Evolutionary conservation across 768 basidiomycete species (phyloP).

Genomic region (Rossbeevera mucosa): DNA sequence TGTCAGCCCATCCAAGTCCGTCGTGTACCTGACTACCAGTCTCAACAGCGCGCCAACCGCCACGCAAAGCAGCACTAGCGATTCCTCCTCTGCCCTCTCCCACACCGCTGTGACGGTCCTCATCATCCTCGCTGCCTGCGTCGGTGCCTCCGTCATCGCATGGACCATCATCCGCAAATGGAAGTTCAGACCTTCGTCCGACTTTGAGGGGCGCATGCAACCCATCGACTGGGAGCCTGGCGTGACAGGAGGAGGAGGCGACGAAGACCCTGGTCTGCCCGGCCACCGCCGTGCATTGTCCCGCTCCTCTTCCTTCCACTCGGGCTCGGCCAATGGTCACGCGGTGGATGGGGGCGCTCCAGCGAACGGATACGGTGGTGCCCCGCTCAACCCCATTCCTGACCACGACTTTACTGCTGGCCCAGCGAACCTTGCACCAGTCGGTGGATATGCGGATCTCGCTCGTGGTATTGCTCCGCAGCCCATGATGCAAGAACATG

Average conservation of each 20-base stretch:
- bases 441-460: conserved; percentile 80
- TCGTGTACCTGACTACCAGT: conserved; percentile 33
- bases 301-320: conserved; percentile 67
- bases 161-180: conserved; percentile 93
- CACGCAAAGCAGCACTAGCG: conserved; percentile 18
- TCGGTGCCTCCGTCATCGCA: conserved; percentile 66
- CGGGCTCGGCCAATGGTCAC: conserved; percentile 36
- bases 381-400: conserved; percentile 44
- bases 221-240: conserved; percentile 87
- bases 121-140: conserved; percentile 61
- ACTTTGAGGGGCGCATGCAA: conserved; percentile 79
- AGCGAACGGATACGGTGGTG: conserved; percentile 22
- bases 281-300: conserved; percentile 50
- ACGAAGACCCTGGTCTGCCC: conserved; percentile 43
- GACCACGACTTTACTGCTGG: conserved; percentile 78
- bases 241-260: conserved; percentile 22
- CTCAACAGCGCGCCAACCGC: conserved; percentile 15
- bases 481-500: conserved; percentile 45
- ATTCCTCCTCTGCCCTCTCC: conserved; percentile 36
- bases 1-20: conserved; percentile 46
- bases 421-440: conserved; percentile 50
- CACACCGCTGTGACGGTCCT: conserved; percentile 52
- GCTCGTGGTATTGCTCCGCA: conserved; percentile 69
- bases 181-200: conserved; percentile 78
- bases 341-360: conserved; percentile 28